Base-by-base conservation (phyloP, 495 filamentous ascomycete species). In the Aspergillus nidulans region DNA sequence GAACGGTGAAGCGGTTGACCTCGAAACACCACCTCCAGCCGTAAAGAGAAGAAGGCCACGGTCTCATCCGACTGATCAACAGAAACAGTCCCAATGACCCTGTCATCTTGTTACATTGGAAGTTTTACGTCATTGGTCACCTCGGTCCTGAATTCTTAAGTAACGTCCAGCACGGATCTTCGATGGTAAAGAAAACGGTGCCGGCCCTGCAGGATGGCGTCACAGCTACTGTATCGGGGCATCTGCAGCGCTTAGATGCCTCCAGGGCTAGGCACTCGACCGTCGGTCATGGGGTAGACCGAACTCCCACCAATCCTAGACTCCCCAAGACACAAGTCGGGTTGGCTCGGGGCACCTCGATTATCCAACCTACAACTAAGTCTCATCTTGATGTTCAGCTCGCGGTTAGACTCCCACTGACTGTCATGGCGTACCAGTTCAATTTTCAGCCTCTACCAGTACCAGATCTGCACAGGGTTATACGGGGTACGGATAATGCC, bases 161-260 rank as follows among this genome's bases (percentile, higher is more conserved):
- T 34, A 19, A 28, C 32, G 15, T 56, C 28, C 38, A 48, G 16
- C 46, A 53, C 34, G 41, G 34, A 56, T 53, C 49, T 25, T 53
- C 36, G 28, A 28, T 49, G 45, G 55, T 40, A 48, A 58, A n/a
- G 53, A 58, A 53, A 54, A 32, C 19, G 51, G 49, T 42, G 44
- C 34, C 52, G 45, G 19, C 53, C 24, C 57, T 63, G 58, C 53
- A 59, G 53, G 30, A 63, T 60, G 61, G 61, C 61, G 61, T 63
- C 61, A 63, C 57, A 39, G 57, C 43, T 63, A 19, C 61, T 60
- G 38, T 23, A 58, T 60, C 52, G 47, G 57, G 51, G 55, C 55
- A 34, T 60, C 42, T 60, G 61, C 61, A 63, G 61, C 55, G 44
- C 40, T 36, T 55, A 36, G 19, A 53, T n/a, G n/a, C n/a, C n/a